These are phyloP conservation scores for Raffaelea albimanens DNA, from an alignment of 2,329 filamentous ascomycete genomes.

Conservation along the genomic window DNA sequence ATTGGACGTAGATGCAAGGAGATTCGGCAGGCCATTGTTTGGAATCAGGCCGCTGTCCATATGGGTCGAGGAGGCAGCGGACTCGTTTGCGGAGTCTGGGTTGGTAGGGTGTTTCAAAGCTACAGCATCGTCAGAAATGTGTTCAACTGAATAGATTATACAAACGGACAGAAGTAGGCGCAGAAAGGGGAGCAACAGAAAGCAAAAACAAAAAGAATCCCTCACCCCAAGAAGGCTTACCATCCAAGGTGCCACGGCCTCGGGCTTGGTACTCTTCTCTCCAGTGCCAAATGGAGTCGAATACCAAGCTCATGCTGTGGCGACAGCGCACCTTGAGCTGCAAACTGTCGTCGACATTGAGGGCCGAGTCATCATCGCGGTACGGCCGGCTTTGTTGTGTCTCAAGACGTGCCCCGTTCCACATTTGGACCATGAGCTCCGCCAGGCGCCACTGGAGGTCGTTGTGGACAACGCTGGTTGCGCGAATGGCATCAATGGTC, in stretches of 20 bases:
- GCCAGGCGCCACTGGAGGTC: slow-evolving; percentile 72
- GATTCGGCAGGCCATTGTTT: slow-evolving; percentile 37
- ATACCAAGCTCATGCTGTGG: slow-evolving; percentile 78
- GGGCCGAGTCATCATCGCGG: slow-evolving; percentile 37
- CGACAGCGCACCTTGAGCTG: slow-evolving; percentile 75
- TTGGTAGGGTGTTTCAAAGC: slow-evolving; percentile 82
- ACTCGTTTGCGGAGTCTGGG: slow-evolving; percentile 68
- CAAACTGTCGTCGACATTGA: slow-evolving; percentile 57
- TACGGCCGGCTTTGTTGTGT: slow-evolving; percentile 32
- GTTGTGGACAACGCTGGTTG: slow-evolving; percentile 66
- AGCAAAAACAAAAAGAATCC: not conserved
- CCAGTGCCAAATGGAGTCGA: slow-evolving; percentile 81
- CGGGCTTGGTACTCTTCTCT: slow-evolving; percentile 67
- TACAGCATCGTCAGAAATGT: slow-evolving; percentile 20
- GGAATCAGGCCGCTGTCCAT: slow-evolving; percentile 48
- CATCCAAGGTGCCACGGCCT: slow-evolving; percentile 60
- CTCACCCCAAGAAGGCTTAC: slow-evolving; percentile 36
- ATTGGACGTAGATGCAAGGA: slow-evolving; percentile 35
- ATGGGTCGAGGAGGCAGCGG: slow-evolving; percentile 58
- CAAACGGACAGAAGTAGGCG: not conserved
- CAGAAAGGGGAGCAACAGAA: not conserved
- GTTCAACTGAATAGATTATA: too few relatives aligned
- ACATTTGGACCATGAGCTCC: slow-evolving; percentile 81
- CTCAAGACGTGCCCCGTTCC: slow-evolving; percentile 58
- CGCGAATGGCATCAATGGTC: slow-evolving; percentile 60